Conservation (phyloP, 257 asterid genomes). For the Sherardia arvensis region DNA sequence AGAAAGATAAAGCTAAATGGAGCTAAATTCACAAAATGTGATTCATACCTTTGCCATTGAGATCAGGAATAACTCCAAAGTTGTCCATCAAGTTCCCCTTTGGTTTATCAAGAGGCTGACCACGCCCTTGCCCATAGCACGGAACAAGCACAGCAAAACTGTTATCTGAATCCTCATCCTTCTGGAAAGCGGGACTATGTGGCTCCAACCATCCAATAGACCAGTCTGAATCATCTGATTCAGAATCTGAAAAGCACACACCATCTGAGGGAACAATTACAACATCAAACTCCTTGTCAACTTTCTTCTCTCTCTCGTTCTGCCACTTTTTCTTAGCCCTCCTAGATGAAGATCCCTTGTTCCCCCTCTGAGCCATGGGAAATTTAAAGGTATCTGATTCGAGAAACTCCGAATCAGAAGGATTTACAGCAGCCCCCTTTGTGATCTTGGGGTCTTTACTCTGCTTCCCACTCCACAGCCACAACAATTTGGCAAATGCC, state of each 20-base stretch:
- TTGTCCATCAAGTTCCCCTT: constrained; percentile 18
- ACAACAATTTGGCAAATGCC: constrained; percentile 28
- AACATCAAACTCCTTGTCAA: constrained; percentile 37
- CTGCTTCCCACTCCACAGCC: constrained; percentile 38
- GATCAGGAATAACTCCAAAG: constrained; percentile 24
- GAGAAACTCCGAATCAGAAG: constrained; percentile 26
- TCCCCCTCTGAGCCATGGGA: constrained; percentile 19
- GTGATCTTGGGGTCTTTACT: constrained; percentile 22
- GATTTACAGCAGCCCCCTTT: constrained; percentile 18
- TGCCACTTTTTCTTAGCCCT: constrained; percentile 30
- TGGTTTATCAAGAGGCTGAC: constrained; percentile 17
- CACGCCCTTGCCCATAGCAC: constrained; percentile 31
- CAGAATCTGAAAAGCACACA: constrained; percentile 46
- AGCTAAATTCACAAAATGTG: not conserved
- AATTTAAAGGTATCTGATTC: constrained; percentile 33
- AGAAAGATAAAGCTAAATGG: not conserved
- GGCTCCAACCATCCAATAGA: constrained; percentile 53
- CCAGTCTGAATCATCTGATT: constrained; percentile 48
- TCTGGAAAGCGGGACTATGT: constrained; percentile 31
- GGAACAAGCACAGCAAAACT: constrained; percentile 48
- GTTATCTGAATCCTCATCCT: constrained; percentile 27
- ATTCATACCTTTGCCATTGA: constrained; percentile 27
- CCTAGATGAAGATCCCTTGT: constrained; percentile 25
- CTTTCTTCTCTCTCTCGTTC: constrained; percentile 35
- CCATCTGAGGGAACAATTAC: constrained; percentile 48